Base-by-base conservation (phyloP, 768 basidiomycete genomes). In the Lentinula sp. region DNA sequence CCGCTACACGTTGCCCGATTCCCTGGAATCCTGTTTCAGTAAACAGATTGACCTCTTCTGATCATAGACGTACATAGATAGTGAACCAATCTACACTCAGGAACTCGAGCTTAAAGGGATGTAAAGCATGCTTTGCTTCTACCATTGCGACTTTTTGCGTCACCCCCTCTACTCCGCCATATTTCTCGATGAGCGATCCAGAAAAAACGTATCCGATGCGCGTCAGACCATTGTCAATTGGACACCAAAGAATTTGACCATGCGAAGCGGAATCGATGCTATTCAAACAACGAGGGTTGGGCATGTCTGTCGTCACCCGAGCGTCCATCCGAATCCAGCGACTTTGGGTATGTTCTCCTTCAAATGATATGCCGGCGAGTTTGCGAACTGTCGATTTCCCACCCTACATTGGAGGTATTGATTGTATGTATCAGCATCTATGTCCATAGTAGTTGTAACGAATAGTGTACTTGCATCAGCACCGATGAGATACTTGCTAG, bases 241-340 rank as follows among this genome's bases (percentile, higher is more conserved):
- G 63, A 41, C 63, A 64, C 63, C 63, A 64, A 36, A 64, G 63
- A 23, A 64, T 64, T 57, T 64, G 63, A 6, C 63, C 63, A 42
- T 64, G 63, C 9, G 63, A 61, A 15, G 60, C 35, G 32, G 54
- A 57, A 28, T 64, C 63, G 20, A 64, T 61, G 37, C 49, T 52
- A 35, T 64, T 64, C 15, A 64, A 48, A 28, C 43, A 61, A 3
- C 62, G 63, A 32, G 49, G 36, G 42, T 62, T 64, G 6, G 63
- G 63, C 63, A 64, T 64, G 49, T 63, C 50, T 4, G 64, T 65
- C 16, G 56, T 63, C 28, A 66, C 57, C 32, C 64, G 28, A n/a
- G 62, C 65, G 32, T 64, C 63, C 32, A 65, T 58, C 18, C 66
- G 62, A 39, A 65, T 61, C 66, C 64, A 66, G 43, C 59, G 60